Conservation (phyloP, 2,329 filamentous ascomycete species). For the Chaetothyriales sp. region DNA sequence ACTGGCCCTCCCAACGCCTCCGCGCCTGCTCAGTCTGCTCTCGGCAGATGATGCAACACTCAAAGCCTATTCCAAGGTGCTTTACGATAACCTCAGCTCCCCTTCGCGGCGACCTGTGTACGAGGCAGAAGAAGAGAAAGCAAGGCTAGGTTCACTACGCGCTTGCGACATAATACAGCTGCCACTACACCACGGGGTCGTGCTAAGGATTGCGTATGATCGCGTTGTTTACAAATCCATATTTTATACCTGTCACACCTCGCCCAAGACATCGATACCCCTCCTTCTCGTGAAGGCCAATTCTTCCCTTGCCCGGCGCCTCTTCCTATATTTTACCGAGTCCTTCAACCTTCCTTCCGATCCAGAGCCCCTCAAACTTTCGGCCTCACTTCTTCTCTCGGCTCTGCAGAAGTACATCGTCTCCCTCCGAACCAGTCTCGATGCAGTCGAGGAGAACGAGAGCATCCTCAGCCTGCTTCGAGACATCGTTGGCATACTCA, state of each 20-base stretch:
- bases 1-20: slow-evolving; percentile 2
- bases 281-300: slow-evolving; percentile 10
- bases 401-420: slow-evolving; percentile 7
- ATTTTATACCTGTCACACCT: slow-evolving; percentile 5
- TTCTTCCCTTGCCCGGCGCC: slow-evolving; percentile 3
- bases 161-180: slow-evolving; percentile 8
- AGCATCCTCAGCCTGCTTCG: not conserved
- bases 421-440: not conserved
- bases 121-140: slow-evolving; percentile 12
- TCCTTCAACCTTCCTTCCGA: slow-evolving; percentile 7
- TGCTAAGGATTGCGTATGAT: slow-evolving; percentile 11
- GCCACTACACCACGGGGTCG: slow-evolving; percentile 1
- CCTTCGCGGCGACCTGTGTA: slow-evolving; percentile 4
- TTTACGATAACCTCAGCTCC: slow-evolving; percentile 4
- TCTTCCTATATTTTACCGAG: slow-evolving; percentile 6
- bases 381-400: slow-evolving; percentile 5
- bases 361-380: slow-evolving; percentile 7
- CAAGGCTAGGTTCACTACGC: slow-evolving; percentile 9
- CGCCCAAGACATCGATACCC: not conserved
- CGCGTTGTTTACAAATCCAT: slow-evolving; percentile 10
- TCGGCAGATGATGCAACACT: slow-evolving; percentile 2
- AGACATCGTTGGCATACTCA: slow-evolving; percentile 9
- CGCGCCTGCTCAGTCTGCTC: slow-evolving; percentile 2
- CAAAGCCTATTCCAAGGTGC: slow-evolving; percentile 4
- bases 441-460: not conserved